These are phyloP conservation scores for Periconia sp. DNA, from an alignment of 2,329 filamentous ascomycete species.

Conservation along the genomic window DNA sequence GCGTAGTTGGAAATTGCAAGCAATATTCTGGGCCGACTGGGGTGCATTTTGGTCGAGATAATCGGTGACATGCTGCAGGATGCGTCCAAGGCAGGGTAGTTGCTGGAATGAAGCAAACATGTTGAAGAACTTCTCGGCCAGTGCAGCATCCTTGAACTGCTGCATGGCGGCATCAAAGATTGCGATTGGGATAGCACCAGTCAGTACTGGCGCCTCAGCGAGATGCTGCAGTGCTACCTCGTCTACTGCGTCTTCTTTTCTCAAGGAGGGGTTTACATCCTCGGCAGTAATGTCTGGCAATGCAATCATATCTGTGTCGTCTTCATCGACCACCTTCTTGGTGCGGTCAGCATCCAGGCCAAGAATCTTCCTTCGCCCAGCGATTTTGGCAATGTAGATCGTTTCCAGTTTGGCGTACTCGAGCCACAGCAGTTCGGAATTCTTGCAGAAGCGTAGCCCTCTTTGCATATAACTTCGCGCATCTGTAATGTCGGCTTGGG, in stretches of 20 bases:
- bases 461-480: constrained; percentile 86
- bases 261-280: constrained; percentile 59
- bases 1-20: constrained; percentile 71
- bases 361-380: constrained; percentile 69
- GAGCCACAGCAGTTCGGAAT: constrained; percentile 74
- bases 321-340: constrained; percentile 48
- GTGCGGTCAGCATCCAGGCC: constrained; percentile 58
- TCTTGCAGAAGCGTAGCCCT: constrained; percentile 85
- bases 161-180: constrained; percentile 86
- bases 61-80: constrained; percentile 74
- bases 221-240: constrained; percentile 64
- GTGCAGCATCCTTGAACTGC: constrained; percentile 66
- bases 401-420: constrained; percentile 92
- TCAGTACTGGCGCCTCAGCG: constrained; percentile 75
- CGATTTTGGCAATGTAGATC: constrained; percentile 84
- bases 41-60: constrained; percentile 63
- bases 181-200: constrained; percentile 89
- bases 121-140: constrained; percentile 78
- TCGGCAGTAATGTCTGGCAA: constrained; percentile 63
- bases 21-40: constrained; percentile 58
- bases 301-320: constrained; percentile 59
- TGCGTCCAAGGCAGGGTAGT: constrained; percentile 64
- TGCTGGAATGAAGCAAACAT: constrained; percentile 72
- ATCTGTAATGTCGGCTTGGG: constrained; percentile 81
- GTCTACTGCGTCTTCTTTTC: constrained; percentile 52